Percentiles rank a stretch among this genome's conserved stretches.
Conservation (phyloP, 768 basidiomycete species). For the Guyanaporus albipodus region DNA sequence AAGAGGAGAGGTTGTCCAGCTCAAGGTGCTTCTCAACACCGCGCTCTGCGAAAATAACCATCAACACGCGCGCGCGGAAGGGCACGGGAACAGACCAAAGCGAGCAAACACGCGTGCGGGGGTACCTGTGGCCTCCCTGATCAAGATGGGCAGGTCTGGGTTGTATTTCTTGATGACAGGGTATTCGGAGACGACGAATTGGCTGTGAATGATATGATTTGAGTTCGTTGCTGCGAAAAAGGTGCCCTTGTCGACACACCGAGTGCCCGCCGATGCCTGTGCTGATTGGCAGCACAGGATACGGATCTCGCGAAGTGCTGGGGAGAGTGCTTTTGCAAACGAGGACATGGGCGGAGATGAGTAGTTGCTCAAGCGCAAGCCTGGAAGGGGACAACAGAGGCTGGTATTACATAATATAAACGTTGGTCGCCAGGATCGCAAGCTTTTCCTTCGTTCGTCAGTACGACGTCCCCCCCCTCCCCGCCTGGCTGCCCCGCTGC, state of each 20-base stretch:
- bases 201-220: slow-evolving; percentile 43
- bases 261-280: slow-evolving; percentile 70
- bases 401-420: slow-evolving; percentile 28
- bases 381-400: background rate
- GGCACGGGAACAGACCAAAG: slow-evolving; percentile 58
- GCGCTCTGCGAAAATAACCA: slow-evolving; percentile 47
- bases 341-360: slow-evolving; percentile 47
- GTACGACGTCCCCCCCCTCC: too few species aligned
- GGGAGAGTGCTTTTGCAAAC: slow-evolving; percentile 71
- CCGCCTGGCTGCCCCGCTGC: too few species aligned
- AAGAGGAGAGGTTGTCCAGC: slow-evolving; percentile 67
- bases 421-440: too few species aligned
- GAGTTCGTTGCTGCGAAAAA: background rate
- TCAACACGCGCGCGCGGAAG: slow-evolving; percentile 5
- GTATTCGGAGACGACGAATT: slow-evolving; percentile 76
- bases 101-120: slow-evolving; percentile 81
- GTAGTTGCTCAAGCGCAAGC: too few species aligned
- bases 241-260: slow-evolving; percentile 43
- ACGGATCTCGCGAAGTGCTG: slow-evolving; percentile 76
- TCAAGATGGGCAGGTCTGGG: slow-evolving; percentile 80
- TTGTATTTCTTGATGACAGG: slow-evolving; percentile 76
- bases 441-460: too few species aligned
- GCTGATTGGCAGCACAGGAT: slow-evolving; percentile 77
- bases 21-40: slow-evolving; percentile 80
- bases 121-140: slow-evolving; percentile 75